Evolutionary conservation across 495 filamentous ascomycete species (phyloP), one percentile per base, ranked within the genome.

Genomic region (Xylaria venustula): DNA sequence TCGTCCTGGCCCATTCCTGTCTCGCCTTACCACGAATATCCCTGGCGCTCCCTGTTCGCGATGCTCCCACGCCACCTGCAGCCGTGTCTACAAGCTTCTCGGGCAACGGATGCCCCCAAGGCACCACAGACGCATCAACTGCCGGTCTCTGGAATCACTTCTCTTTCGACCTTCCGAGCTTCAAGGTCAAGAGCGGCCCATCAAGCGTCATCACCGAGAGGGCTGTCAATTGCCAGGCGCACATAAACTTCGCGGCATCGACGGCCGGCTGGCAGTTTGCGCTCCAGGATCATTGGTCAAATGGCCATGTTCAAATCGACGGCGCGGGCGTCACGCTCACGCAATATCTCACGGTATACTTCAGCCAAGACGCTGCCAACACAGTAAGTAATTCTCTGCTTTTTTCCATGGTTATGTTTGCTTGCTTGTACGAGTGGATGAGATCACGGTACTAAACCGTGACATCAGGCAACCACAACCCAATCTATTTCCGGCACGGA

Each of bases 261-360:
- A 23, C 37, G 26, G 7, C 51, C n/a, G 53, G 41, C n/a, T 53
- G 41, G 41, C 53, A 55, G 41, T 55, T 55, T 25, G 53, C 53
- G 22, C 53, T 55, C 26, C 44, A 45, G 23, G 53, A 55, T 7
- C 41, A 44, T 20, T 55, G 53, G 53, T 55, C 53, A 2, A 45
- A 28, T 23, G 53, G 53, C n/a, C n/a, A 55, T 32, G 11, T 55
- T 7, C 37, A 44, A 22, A 17, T 32, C 15, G 37, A 45, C 17
- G 53, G 53, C 9, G 40, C 36, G 0, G 53, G 53, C 14, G 17
- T 55, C 41, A 55, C 53, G 8, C 40, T 55, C n/a, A 20, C 40
- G 8, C 53, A 55, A 8, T 55, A 55, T 32, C 23, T 55, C 17
- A 55, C 53, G 7, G 19, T 55, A 11, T 55, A 55, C 12, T 55